Evolutionary conservation across 805 yeast species (phyloP).

Genomic region (Zygoascus biomembranicola): DNA sequence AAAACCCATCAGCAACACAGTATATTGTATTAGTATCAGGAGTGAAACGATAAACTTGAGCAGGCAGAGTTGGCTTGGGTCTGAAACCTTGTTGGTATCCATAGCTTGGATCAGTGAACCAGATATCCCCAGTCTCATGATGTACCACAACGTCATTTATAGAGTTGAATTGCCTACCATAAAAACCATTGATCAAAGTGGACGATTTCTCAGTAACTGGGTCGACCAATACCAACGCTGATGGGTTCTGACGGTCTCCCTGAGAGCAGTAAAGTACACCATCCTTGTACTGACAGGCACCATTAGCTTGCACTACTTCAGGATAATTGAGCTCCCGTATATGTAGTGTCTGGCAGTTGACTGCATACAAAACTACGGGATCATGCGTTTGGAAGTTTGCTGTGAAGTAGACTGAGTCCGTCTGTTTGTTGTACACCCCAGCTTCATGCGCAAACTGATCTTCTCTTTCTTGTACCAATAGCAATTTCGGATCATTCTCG

Average conservation of each 20-base stretch:
- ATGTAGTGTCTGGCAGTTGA: neutral
- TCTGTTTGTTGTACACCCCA: conserved; percentile 21
- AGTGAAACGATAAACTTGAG: conserved; percentile 35
- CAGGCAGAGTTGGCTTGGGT: conserved; percentile 15
- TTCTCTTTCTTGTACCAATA: conserved; percentile 15
- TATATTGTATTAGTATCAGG: conserved; percentile 24
- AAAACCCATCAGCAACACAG: conserved; percentile 34
- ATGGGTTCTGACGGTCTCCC: conserved; percentile 16
- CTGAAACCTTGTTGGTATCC: conserved; percentile 18
- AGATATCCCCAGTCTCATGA: conserved; percentile 21
- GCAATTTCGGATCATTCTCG: conserved; percentile 8
- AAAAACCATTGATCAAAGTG: conserved; percentile 18
- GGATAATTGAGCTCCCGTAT: conserved; percentile 6
- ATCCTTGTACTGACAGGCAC: conserved; percentile 21
- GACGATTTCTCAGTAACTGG: conserved; percentile 13
- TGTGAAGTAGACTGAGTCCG: conserved; percentile 23
- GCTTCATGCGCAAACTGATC: conserved; percentile 25
- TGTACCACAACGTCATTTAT: conserved; percentile 23
- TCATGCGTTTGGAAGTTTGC: conserved; percentile 18
- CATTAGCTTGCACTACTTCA: conserved; percentile 18
- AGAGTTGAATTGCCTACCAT: conserved; percentile 24
- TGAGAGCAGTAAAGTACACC: conserved; percentile 21
- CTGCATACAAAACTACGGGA: neutral
- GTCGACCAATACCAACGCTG: conserved; percentile 18
- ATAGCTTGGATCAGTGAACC: conserved; percentile 27